Evolutionary conservation across 2,329 filamentous ascomycete species (phyloP), one percentile per base, ranked within the genome.

Genomic region (Fusarium tupiense): DNA sequence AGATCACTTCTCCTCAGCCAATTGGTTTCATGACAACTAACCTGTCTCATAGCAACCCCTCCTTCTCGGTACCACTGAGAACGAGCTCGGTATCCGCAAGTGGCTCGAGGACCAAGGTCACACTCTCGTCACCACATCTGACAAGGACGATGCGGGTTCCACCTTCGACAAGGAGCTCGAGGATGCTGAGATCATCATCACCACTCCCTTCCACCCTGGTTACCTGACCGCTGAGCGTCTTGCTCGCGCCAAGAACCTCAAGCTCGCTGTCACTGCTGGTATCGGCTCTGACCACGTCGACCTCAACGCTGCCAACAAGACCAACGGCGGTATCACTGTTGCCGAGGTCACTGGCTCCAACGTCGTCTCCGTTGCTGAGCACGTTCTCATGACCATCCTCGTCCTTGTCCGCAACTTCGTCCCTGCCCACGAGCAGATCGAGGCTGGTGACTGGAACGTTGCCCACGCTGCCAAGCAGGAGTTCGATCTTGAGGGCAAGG

Each of bases 331-430:
- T 83, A 87, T 98, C 86, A 99, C 95, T 79, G 96, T 99, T 72
- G 95, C 95, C 75, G 96, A 99, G 86, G 96, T 99, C 76, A 99
- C 96, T 16, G 96, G 96, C 82, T 97, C 93, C 87, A 99, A 99
- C 84, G 96, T 99, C 80, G 95, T 98, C 80, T 98, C 96, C 59
- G 96, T 99, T 75, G 96, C 96, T 69, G 96, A 99, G 91, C 96
- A 99, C 87, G 96, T 99, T 79, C 86, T 99, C 87, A 98, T 99
- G 96, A 99, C 96, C 84, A 98, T 98, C 85, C 93, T 99, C 60
- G 85, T 92, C 76, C 92, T 99, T 61, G 92, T 98, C 84, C 95
- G 96, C 88, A 99, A 99, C 92, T 99, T 98, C 82, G 95, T 98
- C 61, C 96, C 96, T 77, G 95, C 96, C 61, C 96, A 98, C 88